Conservation (phyloP, 139 green algal genomes). For the Chlorella sorokiniana region DNA sequence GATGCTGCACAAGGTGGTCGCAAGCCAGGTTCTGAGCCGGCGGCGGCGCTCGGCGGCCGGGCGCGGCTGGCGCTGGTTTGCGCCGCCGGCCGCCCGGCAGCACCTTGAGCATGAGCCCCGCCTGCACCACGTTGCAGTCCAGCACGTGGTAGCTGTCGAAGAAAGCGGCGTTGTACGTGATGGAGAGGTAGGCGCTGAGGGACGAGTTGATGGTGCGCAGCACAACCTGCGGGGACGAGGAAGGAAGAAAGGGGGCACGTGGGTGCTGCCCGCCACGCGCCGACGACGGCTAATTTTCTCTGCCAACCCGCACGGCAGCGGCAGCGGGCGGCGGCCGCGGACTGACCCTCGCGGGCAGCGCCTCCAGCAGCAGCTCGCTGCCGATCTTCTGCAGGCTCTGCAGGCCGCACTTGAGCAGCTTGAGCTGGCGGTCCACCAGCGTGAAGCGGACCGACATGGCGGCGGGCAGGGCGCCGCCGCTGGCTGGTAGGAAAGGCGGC, state of each 20-base stretch:
- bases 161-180: slow-evolving; percentile 63
- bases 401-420: slow-evolving; percentile 34
- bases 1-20: too few species aligned
- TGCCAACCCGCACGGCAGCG: too few species aligned
- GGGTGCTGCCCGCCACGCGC: too few species aligned
- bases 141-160: slow-evolving; percentile 71
- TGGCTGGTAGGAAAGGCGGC: neutral
- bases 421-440: slow-evolving; percentile 41
- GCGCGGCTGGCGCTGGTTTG: neutral
- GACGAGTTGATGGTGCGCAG: slow-evolving; percentile 74
- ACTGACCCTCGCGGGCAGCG: slow-evolving; percentile 15
- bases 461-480: neutral
- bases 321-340: neutral
- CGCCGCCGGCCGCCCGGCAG: neutral
- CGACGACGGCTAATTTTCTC: too few species aligned
- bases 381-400: slow-evolving; percentile 50
- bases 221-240: slow-evolving; percentile 51
- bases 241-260: neutral
- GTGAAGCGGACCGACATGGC: slow-evolving; percentile 35
- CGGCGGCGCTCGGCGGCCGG: too few species aligned
- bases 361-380: slow-evolving; percentile 69
- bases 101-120: slow-evolving; percentile 71
- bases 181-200: slow-evolving; percentile 66
- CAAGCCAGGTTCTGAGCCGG: too few species aligned
- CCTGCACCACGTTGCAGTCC: slow-evolving; percentile 56